These are phyloP conservation scores for Hyparrhenia diplandra DNA, from an alignment of 176 grass and related monocot genomes.

Conservation along the genomic window DNA sequence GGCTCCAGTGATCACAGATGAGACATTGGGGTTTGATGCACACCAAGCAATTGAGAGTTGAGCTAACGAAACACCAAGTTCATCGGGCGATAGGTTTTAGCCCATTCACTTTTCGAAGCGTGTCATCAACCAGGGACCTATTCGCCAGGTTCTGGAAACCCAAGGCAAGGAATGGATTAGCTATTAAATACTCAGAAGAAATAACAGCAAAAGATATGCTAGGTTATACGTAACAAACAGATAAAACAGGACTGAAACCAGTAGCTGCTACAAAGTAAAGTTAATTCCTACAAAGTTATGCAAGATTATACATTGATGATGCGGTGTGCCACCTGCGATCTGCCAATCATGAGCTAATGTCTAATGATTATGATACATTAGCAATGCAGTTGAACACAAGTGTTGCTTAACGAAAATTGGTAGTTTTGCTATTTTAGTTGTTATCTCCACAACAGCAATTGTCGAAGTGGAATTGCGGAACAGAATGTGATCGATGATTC, in stretches of 20 bases:
- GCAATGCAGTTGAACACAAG: background rate
- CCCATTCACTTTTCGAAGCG: conserved; percentile 78
- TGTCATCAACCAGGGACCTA: conserved; percentile 80
- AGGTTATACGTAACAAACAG: background rate
- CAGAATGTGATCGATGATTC: background rate
- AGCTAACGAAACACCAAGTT: conserved; percentile 71
- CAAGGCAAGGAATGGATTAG: background rate
- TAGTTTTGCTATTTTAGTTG: background rate
- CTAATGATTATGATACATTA: background rate
- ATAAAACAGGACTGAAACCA: background rate
- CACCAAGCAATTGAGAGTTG: conserved; percentile 97
- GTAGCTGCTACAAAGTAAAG: background rate
- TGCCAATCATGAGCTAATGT: background rate
- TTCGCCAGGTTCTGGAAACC: conserved; percentile 76
- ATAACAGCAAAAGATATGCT: background rate
- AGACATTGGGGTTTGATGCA: conserved; percentile 88
- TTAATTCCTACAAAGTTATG: background rate
- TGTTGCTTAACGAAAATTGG: background rate
- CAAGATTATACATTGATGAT: background rate
- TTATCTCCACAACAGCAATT: background rate
- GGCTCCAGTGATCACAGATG: conserved; percentile 89
- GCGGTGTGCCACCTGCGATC: background rate
- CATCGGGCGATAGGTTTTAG: conserved; percentile 79
- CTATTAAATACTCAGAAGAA: background rate
- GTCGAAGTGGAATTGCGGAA: background rate